These are phyloP conservation scores for Ophiostoma ulmi DNA, from an alignment of 2,329 filamentous ascomycete genomes.

Conservation along the genomic window DNA sequence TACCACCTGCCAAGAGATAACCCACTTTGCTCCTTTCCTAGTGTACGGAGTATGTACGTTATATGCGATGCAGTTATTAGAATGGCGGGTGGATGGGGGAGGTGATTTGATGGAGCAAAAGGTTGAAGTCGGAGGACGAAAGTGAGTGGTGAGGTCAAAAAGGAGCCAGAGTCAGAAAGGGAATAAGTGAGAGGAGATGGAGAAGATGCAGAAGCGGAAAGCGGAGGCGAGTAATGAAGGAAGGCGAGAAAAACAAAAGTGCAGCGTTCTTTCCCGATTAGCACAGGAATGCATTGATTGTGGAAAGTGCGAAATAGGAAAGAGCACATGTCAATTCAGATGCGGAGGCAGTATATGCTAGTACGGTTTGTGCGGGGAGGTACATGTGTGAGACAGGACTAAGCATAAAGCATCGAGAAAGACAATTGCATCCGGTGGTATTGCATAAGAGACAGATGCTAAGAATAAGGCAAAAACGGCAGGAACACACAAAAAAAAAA, in stretches of 20 bases:
- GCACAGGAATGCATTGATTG: background rate
- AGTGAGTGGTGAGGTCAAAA: background rate
- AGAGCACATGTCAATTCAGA: background rate
- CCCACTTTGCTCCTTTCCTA: constrained; percentile 13
- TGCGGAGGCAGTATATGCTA: background rate
- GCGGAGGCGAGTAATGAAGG: background rate
- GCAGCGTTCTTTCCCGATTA: background rate
- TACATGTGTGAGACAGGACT: background rate
- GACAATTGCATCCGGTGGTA: background rate
- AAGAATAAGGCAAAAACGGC: background rate
- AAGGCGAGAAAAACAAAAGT: constrained; percentile 6
- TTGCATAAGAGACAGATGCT: background rate
- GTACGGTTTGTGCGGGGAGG: background rate
- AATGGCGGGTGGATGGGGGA: background rate
- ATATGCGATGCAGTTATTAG: background rate
- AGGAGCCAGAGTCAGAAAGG: background rate
- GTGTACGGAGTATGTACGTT: background rate
- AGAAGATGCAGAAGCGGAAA: background rate
- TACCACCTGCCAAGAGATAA: background rate
- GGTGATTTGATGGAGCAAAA: background rate
- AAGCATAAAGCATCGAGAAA: background rate
- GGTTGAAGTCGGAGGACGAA: background rate
- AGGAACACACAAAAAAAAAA: background rate
- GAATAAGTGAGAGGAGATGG: background rate
- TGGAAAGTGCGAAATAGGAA: background rate